Conservation (phyloP, 345 rosid genomes). For the Carallia brachiata region DNA sequence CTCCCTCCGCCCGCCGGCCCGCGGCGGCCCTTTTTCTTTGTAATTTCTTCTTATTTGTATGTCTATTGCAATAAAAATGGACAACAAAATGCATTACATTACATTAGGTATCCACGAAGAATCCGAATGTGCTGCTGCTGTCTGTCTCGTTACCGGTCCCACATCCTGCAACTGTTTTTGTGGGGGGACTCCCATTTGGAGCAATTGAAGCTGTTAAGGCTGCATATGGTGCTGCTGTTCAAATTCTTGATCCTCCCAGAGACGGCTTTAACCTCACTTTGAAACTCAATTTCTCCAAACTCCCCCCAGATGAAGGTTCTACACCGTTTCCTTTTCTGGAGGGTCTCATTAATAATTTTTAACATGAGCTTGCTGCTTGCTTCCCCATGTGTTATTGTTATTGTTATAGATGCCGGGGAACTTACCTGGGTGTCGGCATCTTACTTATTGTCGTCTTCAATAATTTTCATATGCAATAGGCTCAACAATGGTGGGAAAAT, state of each 20-base stretch:
- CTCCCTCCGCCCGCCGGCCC: neutral
- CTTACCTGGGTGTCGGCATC: constrained; percentile 6
- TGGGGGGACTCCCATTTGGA: constrained; percentile 86
- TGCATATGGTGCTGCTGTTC: constrained; percentile 67
- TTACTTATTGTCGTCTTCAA: constrained; percentile 1
- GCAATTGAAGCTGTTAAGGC: constrained; percentile 94
- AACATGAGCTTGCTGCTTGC: neutral
- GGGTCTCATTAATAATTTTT: constrained; percentile 33
- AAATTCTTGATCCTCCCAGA: constrained; percentile 96
- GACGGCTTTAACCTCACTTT: constrained; percentile 94
- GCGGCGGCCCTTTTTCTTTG: neutral
- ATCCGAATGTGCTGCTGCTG: constrained; percentile 60
- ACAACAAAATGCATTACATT: neutral
- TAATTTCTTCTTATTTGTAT: neutral
- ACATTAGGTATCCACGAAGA: constrained; percentile 80
- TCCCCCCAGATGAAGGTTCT: constrained; percentile 89
- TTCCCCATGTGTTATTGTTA: constrained; percentile 21
- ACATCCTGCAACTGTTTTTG: constrained; percentile 73
- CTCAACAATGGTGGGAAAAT: too few relatives aligned
- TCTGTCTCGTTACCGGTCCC: constrained; percentile 88
- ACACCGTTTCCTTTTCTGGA: constrained; percentile 39
- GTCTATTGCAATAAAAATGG: neutral
- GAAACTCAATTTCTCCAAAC: constrained; percentile 81
- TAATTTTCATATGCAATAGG: too few relatives aligned
- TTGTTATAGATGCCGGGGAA: constrained; percentile 5